Conservation (phyloP, 139 green algal genomes). For the Chlorella sp. region DNA sequence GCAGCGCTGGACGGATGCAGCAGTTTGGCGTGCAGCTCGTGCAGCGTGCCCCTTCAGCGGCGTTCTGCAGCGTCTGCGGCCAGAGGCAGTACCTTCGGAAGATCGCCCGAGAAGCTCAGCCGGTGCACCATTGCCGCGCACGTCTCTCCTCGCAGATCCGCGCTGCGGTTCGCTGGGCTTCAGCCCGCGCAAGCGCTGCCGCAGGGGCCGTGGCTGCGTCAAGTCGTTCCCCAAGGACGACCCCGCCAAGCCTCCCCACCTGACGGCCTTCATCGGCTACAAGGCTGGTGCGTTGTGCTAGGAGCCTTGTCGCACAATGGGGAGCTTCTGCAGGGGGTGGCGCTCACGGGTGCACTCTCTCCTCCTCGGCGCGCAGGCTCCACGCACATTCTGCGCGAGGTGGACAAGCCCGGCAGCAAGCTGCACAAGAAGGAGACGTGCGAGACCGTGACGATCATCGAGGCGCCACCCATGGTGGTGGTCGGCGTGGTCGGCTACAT, state of each 20-base stretch:
- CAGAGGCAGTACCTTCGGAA: neutral
- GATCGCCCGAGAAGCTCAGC: neutral
- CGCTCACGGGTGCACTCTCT: too few species aligned
- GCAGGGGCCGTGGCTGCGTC: slow-evolving; percentile 84
- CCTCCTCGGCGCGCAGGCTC: slow-evolving; percentile 74
- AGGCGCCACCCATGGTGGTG: slow-evolving; percentile 95
- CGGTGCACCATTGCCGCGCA: neutral
- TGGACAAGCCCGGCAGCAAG: slow-evolving; percentile 99
- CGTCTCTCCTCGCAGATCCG: slow-evolving; percentile 59
- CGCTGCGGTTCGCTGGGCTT: slow-evolving; percentile 95
- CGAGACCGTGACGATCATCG: slow-evolving; percentile 97
- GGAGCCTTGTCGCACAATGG: too few species aligned
- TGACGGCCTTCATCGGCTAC: slow-evolving; percentile 97
- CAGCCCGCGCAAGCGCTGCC: slow-evolving; percentile 97
- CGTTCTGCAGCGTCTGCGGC: neutral
- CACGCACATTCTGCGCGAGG: slow-evolving; percentile 98
- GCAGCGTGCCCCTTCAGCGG: neutral
- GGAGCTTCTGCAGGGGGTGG: too few species aligned
- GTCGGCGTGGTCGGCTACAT: slow-evolving; percentile 97
- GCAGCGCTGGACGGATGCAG: neutral
- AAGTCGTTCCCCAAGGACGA: slow-evolving; percentile 96
- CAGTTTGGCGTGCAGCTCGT: neutral
- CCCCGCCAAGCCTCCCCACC: slow-evolving; percentile 76
- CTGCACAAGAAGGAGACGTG: slow-evolving; percentile 99
- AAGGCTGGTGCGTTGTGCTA: slow-evolving; percentile 56